Evolutionary conservation across 169 alveolate species (phyloP).

Genomic region (Perkinsus olseni): DNA sequence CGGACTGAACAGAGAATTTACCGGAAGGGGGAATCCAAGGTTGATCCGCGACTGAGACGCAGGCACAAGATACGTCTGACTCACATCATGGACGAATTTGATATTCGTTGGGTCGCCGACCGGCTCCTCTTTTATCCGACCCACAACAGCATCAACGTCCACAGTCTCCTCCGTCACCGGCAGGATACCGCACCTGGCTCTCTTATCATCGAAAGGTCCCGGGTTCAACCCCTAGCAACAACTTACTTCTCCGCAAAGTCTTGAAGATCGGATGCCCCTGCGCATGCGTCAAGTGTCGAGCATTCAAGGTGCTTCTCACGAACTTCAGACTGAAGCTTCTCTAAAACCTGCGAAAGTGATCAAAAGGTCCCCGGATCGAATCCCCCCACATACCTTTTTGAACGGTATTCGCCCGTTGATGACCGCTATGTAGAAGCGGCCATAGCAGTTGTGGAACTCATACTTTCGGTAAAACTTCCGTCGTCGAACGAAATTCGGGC

Average conservation of each 20-base stretch:
- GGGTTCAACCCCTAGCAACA: background rate
- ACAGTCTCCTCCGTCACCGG: background rate
- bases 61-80: background rate
- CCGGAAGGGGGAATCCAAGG: too few species aligned
- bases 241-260: background rate
- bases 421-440: background rate
- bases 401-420: background rate
- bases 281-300: background rate
- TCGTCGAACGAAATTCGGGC: background rate
- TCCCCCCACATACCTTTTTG: background rate
- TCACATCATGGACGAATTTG: background rate
- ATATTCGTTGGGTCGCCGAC: background rate
- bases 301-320: background rate
- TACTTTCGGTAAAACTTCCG: background rate
- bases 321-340: background rate
- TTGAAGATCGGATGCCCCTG: background rate
- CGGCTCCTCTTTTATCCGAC: background rate
- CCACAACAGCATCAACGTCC: background rate
- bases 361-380: background rate
- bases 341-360: background rate
- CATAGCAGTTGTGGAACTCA: background rate
- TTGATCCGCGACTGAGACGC: too few species aligned
- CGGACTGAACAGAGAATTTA: background rate
- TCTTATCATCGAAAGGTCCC: too few species aligned
- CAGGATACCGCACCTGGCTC: background rate